These are phyloP conservation scores for Chondrostereum purpureum DNA, from an alignment of 1,284 basidiomycete genomes.

Conservation along the genomic window DNA sequence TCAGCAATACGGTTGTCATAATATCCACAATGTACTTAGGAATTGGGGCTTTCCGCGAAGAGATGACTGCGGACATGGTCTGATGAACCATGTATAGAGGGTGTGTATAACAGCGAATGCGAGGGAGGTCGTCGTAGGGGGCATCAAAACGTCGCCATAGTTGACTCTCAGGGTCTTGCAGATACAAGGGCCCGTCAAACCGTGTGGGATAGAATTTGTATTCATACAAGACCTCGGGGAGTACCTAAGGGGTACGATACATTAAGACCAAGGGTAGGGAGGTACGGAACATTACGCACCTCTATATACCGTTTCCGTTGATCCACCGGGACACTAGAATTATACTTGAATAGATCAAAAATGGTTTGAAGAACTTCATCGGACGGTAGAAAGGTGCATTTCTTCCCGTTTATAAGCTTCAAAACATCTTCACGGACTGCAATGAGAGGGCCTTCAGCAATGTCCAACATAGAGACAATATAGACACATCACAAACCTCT, in stretches of 20 bases:
- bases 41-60: too few species aligned
- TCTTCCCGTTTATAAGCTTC: background rate
- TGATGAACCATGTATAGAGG: background rate
- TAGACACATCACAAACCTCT: background rate
- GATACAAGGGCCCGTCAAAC: background rate
- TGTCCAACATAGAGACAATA: background rate
- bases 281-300: too few species aligned
- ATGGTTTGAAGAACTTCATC: background rate
- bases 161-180: background rate
- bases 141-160: background rate
- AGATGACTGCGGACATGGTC: too few species aligned
- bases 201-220: background rate
- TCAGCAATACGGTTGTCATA: too few species aligned
- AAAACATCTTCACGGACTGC: background rate
- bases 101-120: background rate
- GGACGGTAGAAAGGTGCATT: background rate
- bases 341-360: background rate
- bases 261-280: too few species aligned
- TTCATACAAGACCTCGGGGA: background rate
- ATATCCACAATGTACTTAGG: too few species aligned
- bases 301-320: background rate
- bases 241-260: too few species aligned
- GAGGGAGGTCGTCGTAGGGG: background rate
- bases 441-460: background rate
- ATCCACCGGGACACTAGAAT: background rate